phyloP scores from a whole-genome alignment of 768 basidiomycete genomes.

The Phaeotremella skinneri region DNA sequence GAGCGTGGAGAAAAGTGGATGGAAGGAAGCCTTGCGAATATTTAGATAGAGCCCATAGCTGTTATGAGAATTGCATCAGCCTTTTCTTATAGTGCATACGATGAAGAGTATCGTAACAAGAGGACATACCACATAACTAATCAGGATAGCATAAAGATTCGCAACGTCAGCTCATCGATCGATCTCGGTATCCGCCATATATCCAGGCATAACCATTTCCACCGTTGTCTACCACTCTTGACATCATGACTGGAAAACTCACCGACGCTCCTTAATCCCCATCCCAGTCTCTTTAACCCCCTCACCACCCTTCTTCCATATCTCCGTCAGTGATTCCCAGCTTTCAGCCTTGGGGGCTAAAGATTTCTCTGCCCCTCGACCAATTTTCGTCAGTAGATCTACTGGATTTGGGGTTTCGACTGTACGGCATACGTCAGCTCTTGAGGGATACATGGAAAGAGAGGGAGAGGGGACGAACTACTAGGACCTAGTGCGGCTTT shows the following conservation, averaged over 20 bases:
- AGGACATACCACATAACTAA: conserved; percentile 30
- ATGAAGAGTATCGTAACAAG: background rate
- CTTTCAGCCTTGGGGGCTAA: conserved; percentile 29
- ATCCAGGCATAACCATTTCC: conserved; percentile 6
- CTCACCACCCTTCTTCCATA: conserved; percentile 33
- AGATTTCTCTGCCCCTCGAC: conserved; percentile 35
- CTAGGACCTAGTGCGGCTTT: conserved; percentile 8
- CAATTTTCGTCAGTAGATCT: conserved; percentile 33
- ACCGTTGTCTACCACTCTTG: background rate
- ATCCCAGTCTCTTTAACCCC: conserved; percentile 34
- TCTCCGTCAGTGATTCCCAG: conserved; percentile 37
- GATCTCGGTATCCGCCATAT: background rate
- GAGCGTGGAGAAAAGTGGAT: conserved; percentile 26
- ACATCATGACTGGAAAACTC: conserved; percentile 12
- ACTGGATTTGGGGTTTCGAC: conserved; percentile 30
- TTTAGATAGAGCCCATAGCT: conserved; percentile 42
- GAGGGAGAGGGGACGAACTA: background rate
- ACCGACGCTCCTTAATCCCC: conserved; percentile 38
- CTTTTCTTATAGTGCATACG: too few relatives aligned
- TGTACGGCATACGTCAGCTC: conserved; percentile 1
- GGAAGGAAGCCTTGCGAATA: conserved; percentile 35
- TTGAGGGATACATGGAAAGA: background rate
- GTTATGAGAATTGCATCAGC: too few relatives aligned
- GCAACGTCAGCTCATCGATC: conserved; percentile 3
- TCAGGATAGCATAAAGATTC: too few relatives aligned